phyloP scores from a whole-genome alignment of 768 basidiomycete genomes.

The Panaeolus cyanescens region DNA sequence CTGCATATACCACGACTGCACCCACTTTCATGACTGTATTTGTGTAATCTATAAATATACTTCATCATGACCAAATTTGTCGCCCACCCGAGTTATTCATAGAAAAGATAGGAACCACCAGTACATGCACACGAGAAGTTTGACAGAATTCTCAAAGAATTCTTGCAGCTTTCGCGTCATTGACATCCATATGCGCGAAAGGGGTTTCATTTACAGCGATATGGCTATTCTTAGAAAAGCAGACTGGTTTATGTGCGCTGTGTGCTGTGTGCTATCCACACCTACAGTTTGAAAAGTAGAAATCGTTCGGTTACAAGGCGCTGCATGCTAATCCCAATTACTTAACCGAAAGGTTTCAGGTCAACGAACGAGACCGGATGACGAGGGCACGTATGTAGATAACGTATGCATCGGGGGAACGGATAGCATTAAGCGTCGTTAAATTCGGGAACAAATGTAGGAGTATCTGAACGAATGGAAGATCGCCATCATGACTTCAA shows the following conservation, averaged over 20 bases:
- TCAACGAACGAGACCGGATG: too few species aligned
- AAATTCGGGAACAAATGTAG: neutral
- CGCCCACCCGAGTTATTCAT: neutral
- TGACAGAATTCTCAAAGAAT: neutral
- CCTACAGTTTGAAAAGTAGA: too few species aligned
- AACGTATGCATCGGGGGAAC: too few species aligned
- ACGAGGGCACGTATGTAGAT: too few species aligned
- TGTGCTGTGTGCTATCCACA: too few species aligned
- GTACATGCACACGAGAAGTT: neutral
- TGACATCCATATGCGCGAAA: too few species aligned
- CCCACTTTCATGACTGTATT: neutral
- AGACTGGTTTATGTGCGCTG: too few species aligned
- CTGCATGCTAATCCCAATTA: too few species aligned
- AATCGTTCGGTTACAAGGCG: too few species aligned
- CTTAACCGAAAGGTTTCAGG: too few species aligned
- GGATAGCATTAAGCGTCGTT: neutral
- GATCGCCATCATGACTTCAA: neutral
- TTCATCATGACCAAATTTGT: neutral
- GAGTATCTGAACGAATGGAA: neutral
- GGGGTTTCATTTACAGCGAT: too few species aligned
- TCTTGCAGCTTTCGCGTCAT: neutral
- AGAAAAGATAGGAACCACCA: neutral
- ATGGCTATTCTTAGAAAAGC: too few species aligned
- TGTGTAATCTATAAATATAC: neutral
- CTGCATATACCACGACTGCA: neutral